Base-by-base conservation (phyloP, 1,284 basidiomycete genomes). In the Coniferiporia sulphurascens region DNA sequence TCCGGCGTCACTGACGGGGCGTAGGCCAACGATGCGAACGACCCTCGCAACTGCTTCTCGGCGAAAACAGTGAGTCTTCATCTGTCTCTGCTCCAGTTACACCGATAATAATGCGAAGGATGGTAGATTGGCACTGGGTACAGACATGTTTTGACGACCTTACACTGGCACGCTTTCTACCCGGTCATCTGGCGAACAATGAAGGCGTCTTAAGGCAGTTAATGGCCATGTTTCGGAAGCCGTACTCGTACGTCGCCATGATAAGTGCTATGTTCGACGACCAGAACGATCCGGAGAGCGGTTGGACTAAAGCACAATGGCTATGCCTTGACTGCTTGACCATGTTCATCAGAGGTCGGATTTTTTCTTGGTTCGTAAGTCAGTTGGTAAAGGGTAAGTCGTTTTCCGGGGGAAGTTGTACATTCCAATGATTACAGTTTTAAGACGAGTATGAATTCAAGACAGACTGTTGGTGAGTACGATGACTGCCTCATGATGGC, bases 391-490 rank as follows among this genome's bases (percentile, higher is more conserved):
- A 59, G 45, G 51, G 61, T 62, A 13, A 58, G 61, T 59, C 19
- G 34, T 7, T 15, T 19, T 15, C 13, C 13, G 27, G n/a, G 15
- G 38, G 17, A 44, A 15, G 21, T 43, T 8, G 32, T 15, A 58
- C 22, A 10, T 22, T 17, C 21, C 34, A 22, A 19, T 52, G 43
- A 58, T 13, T 19, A 9, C 8, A 10, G 9, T 22, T 38, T 9
- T 2, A 2, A 62, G 61, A 55, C 38, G 53, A 53, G 5, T 36
- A 59, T 46, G 21, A 17, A 19, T 59, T 62, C 21, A 36, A 55
- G 41, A 22, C 48, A 21, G 56, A 62, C 34, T 62, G 61, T 21
- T 59, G 61, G 61, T 62, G 19, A 50, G 60, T 50, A 10, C 12
- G 9, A 12, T 4, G 22, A 22, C 27, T 27, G 15, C 15, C 9